These are phyloP conservation scores for Thamnidium elegans DNA, from an alignment of 192 early-diverging fungal genomes.

Conservation along the genomic window DNA sequence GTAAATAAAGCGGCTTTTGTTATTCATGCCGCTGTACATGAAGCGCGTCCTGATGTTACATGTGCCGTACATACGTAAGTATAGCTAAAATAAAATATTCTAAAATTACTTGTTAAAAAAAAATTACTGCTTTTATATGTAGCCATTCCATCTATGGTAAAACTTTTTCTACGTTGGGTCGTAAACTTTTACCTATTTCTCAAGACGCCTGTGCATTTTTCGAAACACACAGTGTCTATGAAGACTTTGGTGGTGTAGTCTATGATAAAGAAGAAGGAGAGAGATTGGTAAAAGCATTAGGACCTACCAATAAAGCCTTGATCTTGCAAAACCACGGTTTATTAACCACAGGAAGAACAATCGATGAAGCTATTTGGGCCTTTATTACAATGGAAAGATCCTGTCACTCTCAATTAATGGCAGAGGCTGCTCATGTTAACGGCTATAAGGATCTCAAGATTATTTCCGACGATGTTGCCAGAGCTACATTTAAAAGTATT, in stretches of 20 bases:
- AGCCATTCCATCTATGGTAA: conserved; percentile 62
- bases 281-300: conserved; percentile 46
- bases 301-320: conserved; percentile 44
- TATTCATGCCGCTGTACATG: conserved; percentile 58
- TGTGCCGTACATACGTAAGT: conserved; percentile 51
- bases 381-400: conserved; percentile 57
- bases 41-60: conserved; percentile 41
- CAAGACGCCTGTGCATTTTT: conserved; percentile 65
- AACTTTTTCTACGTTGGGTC: conserved; percentile 51
- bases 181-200: conserved; percentile 47
- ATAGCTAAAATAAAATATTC: background rate
- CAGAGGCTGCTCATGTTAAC: conserved; percentile 39
- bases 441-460: conserved; percentile 25
- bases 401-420: conserved; percentile 54
- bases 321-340: conserved; percentile 63
- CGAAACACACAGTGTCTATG: conserved; percentile 48
- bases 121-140: background rate
- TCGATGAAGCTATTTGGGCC: conserved; percentile 57
- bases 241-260: conserved; percentile 56
- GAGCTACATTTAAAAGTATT: conserved; percentile 10
- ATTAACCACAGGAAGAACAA: conserved; percentile 47
- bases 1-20: conserved; percentile 63
- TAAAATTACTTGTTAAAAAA: too few relatives aligned
- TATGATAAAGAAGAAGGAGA: conserved; percentile 55
- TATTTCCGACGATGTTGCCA: conserved; percentile 29